These are phyloP conservation scores for Pholiota adiposa DNA, from an alignment of 1,284 basidiomycete species.

Conservation along the genomic window DNA sequence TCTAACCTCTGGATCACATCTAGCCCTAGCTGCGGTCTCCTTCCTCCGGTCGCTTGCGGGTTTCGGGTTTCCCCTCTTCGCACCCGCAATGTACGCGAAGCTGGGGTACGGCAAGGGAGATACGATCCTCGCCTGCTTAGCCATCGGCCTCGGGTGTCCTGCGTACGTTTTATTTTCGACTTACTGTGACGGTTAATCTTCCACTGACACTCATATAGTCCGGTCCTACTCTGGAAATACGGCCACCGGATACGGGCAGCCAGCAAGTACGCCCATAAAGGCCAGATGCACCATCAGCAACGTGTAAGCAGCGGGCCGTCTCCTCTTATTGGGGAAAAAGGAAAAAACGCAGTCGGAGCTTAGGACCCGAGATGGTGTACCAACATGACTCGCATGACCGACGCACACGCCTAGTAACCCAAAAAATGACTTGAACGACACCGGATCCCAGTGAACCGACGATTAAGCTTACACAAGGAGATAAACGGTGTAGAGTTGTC, in stretches of 20 bases:
- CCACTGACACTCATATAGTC: conserved; percentile 32
- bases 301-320: background rate
- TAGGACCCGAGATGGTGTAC: too few species aligned
- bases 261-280: conserved; percentile 33
- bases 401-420: too few species aligned
- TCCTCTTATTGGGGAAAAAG: background rate
- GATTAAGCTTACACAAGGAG: too few species aligned
- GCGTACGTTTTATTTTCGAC: conserved; percentile 46
- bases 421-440: too few species aligned
- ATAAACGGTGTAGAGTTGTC: too few species aligned
- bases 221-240: conserved; percentile 58
- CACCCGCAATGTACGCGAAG: conserved; percentile 63
- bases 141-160: conserved; percentile 65
- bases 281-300: background rate
- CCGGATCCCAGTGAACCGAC: too few species aligned
- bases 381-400: too few species aligned
- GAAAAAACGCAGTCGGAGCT: background rate
- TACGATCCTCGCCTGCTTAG: conserved; percentile 59
- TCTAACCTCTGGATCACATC: background rate
- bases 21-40: conserved; percentile 62
- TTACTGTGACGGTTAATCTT: background rate
- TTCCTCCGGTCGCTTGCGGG: conserved; percentile 64
- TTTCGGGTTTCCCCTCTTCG: conserved; percentile 72
- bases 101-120: conserved; percentile 70
- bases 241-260: conserved; percentile 48